Conservation (phyloP, 805 yeast species). For the Candida maris region DNA sequence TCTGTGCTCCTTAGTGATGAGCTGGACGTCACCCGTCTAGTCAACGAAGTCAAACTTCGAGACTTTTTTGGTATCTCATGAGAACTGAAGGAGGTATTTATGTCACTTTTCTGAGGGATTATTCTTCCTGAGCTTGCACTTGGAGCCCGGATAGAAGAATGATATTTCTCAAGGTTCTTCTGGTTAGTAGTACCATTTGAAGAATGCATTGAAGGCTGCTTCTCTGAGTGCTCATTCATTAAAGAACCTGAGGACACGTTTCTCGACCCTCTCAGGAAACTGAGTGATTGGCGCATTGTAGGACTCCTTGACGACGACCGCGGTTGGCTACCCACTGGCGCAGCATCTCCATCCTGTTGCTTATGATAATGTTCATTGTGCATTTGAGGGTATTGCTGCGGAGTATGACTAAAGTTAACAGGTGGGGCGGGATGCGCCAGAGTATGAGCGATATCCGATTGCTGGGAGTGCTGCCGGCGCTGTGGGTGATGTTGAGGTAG, state of each 20-base stretch:
- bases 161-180: slow-evolving; percentile 33
- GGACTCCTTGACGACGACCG: slow-evolving; percentile 28
- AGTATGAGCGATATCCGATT: no score
- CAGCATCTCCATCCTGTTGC: neutral
- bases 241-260: slow-evolving; percentile 24
- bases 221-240: slow-evolving; percentile 15
- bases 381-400: neutral
- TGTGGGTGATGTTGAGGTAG: no score
- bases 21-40: slow-evolving; percentile 36
- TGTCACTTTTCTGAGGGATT: slow-evolving; percentile 44
- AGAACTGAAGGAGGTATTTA: slow-evolving; percentile 14
- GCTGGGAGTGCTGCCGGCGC: no score
- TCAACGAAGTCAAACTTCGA: slow-evolving; percentile 42
- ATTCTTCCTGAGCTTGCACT: slow-evolving; percentile 42
- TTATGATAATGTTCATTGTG: no score
- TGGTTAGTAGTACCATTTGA: neutral
- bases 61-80: slow-evolving; percentile 38
- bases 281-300: slow-evolving; percentile 36
- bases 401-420: no score
- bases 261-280: slow-evolving; percentile 30
- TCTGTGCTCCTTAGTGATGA: slow-evolving; percentile 29
- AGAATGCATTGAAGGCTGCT: neutral
- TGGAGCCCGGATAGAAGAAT: slow-evolving; percentile 32
- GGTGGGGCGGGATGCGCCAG: no score
- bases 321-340: neutral